Conservation (phyloP, 352 stramenopile genomes). For the Phytophthora fragariae region DNA sequence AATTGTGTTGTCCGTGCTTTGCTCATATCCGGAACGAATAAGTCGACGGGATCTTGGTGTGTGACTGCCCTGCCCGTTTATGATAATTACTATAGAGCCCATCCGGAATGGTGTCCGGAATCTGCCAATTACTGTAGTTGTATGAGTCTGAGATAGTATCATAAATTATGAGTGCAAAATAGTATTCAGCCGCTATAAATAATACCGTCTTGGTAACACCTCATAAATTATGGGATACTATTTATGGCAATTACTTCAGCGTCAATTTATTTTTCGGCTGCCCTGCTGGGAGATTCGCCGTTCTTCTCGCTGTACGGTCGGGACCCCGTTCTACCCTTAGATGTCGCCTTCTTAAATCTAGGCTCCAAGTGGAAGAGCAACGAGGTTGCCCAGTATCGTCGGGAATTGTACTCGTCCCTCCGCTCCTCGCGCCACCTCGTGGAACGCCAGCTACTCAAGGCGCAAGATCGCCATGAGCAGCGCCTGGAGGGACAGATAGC, state of each 20-base stretch:
- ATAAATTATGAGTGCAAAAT: too few species aligned
- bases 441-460: background rate
- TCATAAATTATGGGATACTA: too few species aligned
- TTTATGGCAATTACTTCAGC: too few species aligned
- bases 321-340: background rate
- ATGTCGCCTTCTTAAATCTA: conserved; percentile 16
- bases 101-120: background rate
- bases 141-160: too few species aligned
- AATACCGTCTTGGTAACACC: too few species aligned
- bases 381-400: background rate
- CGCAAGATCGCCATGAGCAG: conserved; percentile 4
- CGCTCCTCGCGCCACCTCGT: background rate
- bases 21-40: background rate
- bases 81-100: background rate
- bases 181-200: too few species aligned
- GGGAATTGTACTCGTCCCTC: background rate
- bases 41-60: background rate
- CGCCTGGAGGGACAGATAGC: background rate
- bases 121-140: background rate
- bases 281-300: conserved; percentile 1
- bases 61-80: background rate
- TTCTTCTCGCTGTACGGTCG: conserved; percentile 16
- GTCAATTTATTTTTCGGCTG: too few species aligned
- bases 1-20: background rate
- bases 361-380: background rate